Evolutionary conservation across 495 filamentous ascomycete species (phyloP).

Genomic region (Hypoxylon fragiforme): DNA sequence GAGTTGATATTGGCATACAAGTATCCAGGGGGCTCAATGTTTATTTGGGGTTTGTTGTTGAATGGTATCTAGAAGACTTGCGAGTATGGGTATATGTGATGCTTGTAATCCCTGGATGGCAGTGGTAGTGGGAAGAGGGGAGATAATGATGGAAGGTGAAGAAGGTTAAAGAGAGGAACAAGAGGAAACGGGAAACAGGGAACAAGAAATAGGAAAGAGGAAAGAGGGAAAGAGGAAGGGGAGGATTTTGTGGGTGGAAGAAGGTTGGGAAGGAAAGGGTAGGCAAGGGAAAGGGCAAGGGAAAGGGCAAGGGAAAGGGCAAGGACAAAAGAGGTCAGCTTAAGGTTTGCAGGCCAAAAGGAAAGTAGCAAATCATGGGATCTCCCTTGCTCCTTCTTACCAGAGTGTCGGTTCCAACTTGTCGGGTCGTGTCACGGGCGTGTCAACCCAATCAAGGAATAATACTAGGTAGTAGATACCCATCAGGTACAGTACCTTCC

Average conservation of each 20-base stretch:
- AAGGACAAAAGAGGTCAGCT: conserved; percentile 36
- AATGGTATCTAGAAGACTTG: background rate
- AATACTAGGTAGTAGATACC: conserved; percentile 18
- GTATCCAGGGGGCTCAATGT: no score
- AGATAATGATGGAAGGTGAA: background rate
- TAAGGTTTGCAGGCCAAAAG: conserved; percentile 41
- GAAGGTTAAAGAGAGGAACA: background rate
- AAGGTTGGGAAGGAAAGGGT: conserved; percentile 34
- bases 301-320: background rate
- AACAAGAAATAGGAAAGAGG: background rate
- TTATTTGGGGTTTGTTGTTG: background rate
- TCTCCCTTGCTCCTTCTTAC: conserved; percentile 33
- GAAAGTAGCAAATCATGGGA: conserved; percentile 39
- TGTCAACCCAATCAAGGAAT: conserved; percentile 28
- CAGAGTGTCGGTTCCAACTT: conserved; percentile 34
- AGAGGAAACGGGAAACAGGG: no score
- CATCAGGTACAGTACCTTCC: conserved; percentile 18
- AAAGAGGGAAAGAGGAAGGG: conserved; percentile 16
- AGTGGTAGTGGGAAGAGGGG: background rate
- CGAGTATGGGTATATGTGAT: background rate
- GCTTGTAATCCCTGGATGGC: no score
- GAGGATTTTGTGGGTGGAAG: conserved; percentile 34
- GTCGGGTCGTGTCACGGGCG: conserved; percentile 23
- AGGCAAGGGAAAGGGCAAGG: background rate
- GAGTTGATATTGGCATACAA: conserved; percentile 14